Percentiles rank a stretch among this genome's conserved stretches.
These are phyloP conservation scores for Petunia hybrid DNA, from an alignment of 305 asterid genomes.

Conservation along the genomic window DNA sequence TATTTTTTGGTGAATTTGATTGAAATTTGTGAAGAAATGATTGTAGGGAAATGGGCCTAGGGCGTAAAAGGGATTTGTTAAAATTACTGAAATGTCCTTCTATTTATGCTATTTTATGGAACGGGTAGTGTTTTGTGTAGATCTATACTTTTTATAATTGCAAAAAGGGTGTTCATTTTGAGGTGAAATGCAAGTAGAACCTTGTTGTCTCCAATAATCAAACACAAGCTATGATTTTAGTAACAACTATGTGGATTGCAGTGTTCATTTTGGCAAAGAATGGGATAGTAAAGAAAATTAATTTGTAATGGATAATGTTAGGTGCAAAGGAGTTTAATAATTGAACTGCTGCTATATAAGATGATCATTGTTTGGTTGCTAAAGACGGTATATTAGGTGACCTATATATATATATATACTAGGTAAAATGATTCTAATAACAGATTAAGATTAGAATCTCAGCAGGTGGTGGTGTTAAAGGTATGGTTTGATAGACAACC, in stretches of 20 bases:
- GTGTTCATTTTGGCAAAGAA: not conserved
- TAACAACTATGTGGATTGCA: not conserved
- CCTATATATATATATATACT: no score
- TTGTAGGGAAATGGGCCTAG: not conserved
- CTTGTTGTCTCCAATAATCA: not conserved
- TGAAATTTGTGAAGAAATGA: not conserved
- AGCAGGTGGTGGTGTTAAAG: no score
- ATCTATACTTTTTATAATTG: not conserved
- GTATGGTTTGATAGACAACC: no score
- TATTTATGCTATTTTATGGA: not conserved
- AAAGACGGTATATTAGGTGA: not conserved
- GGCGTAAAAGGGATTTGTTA: conserved; percentile 19
- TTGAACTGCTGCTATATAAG: not conserved
- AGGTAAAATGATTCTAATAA: no score
- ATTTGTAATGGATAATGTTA: not conserved
- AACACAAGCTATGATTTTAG: not conserved
- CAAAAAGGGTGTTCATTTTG: not conserved
- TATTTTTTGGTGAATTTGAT: not conserved
- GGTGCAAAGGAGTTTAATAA: not conserved
- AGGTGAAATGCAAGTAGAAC: not conserved
- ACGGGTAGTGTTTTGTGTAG: not conserved
- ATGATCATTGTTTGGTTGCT: not conserved
- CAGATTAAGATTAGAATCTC: no score
- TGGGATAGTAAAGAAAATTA: not conserved
- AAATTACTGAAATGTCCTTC: not conserved